Percentiles rank a stretch among this genome's conserved stretches.
Evolutionary conservation across 164 flowering plant species (phyloP).

Genomic region (Warburgia ugandensis): DNA sequence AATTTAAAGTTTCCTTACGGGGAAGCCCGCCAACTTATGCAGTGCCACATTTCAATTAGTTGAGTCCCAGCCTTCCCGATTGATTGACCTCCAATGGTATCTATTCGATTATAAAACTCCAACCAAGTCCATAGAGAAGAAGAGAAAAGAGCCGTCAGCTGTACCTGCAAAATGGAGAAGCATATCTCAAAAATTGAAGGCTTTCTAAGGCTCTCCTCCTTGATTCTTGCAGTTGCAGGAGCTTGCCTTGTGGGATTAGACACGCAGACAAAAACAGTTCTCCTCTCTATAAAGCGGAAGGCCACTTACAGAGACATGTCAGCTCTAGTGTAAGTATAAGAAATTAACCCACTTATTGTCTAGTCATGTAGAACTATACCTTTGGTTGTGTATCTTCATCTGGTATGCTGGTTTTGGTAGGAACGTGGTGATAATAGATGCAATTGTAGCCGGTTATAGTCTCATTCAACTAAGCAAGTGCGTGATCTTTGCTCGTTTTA

Average conservation of each 20-base stretch:
- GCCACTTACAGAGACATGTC: slow-evolving; percentile 45
- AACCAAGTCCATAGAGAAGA: no score
- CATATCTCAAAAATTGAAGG: slow-evolving; percentile 15
- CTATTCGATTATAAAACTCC: no score
- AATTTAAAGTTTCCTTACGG: no score
- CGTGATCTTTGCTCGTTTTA: slow-evolving; percentile 7
- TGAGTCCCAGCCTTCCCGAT: no score
- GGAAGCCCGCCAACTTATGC: no score
- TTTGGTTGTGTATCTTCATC: not conserved
- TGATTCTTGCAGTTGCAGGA: slow-evolving; percentile 19
- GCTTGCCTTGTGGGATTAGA: slow-evolving; percentile 43
- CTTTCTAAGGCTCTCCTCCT: slow-evolving; percentile 24
- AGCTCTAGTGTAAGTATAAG: slow-evolving; percentile 32
- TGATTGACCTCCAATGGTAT: no score
- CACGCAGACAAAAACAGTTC: slow-evolving; percentile 34
- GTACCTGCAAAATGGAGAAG: slow-evolving; percentile 8
- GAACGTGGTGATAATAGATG: slow-evolving; percentile 28
- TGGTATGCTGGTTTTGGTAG: slow-evolving; percentile 15
- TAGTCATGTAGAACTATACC: not conserved
- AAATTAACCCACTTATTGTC: no score
- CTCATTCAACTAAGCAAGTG: slow-evolving; percentile 39
- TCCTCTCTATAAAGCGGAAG: slow-evolving; percentile 13
- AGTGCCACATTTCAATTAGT: no score
- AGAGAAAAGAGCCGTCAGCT: no score
- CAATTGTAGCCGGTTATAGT: slow-evolving; percentile 49